These are phyloP conservation scores for Geosmithia flava DNA, from an alignment of 2,329 filamentous ascomycete genomes.

Conservation along the genomic window DNA sequence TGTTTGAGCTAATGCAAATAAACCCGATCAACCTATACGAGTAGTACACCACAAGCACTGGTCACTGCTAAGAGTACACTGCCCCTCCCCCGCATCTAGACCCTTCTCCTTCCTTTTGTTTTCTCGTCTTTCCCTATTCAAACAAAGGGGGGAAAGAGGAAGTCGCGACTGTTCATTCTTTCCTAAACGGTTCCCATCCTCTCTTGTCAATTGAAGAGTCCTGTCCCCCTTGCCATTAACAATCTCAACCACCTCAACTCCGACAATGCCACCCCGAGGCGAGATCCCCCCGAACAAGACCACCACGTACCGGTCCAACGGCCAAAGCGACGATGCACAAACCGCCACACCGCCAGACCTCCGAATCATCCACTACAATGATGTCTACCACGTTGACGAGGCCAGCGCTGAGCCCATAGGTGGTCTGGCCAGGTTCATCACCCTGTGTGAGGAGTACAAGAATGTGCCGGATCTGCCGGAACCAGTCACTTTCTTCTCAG, in stretches of 20 bases:
- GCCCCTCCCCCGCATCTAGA: no score
- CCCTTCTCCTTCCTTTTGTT: background rate
- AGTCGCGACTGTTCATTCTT: no score
- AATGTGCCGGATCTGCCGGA: conserved; percentile 47
- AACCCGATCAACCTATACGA: no score
- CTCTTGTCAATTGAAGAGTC: no score
- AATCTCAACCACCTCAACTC: no score
- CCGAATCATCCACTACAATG: conserved; percentile 82
- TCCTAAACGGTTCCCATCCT: no score
- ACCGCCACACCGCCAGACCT: conserved; percentile 43
- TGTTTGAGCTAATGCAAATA: no score
- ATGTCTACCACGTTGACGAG: conserved; percentile 79
- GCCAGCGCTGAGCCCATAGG: conserved; percentile 72
- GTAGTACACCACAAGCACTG: no score
- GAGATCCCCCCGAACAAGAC: conserved; percentile 2
- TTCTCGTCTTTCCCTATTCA: background rate
- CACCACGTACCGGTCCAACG: background rate
- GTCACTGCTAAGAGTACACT: no score
- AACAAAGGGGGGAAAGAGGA: no score
- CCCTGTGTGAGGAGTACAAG: conserved; percentile 64
- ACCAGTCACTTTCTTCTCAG: conserved; percentile 73
- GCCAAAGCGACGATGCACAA: background rate
- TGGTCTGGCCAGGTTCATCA: conserved; percentile 70
- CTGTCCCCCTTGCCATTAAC: no score
- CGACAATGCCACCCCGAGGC: conserved; percentile 2